Base-by-base conservation (phyloP, 2,329 filamentous ascomycete genomes). In the Microcyclosporella mali region DNA sequence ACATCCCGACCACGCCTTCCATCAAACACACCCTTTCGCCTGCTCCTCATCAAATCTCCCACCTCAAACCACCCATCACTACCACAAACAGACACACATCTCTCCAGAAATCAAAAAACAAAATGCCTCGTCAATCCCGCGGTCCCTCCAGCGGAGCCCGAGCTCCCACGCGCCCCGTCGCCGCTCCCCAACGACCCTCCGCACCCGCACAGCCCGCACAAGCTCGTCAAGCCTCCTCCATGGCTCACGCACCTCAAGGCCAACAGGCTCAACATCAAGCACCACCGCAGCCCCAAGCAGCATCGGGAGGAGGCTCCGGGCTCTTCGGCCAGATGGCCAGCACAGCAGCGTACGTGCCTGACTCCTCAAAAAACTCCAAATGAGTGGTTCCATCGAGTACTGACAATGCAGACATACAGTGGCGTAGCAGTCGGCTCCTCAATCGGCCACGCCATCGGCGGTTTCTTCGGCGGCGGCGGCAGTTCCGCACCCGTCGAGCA, bases 301-400 rank as follows among this genome's bases (percentile, higher is more conserved):
- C 56, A 15, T 31, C 36, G 17, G 69, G 72, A 41, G 75, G 83
- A 54, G 86, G 88, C 19, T 82, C 88, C 4, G 90, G 92, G 52
- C 76, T 98, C 9, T 88, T 98, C 57, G 90, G 88, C 46, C 88
- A 97, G 76, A 95, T 98, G 85, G 92, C 92, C 55, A 88, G 83
- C 64, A 98, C 92, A 45, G 92, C 92, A 67, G 92, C 92, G 90
- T 97, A 83, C 73, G 88, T 82, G 10, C 15, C 40, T n/a, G 10
- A 2, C n/a, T 12, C 18, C 14, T 7, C 33, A n/a, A 9, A 33
- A 36, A 2, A n/a, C 16, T 36, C 25, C 8, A n/a, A 37, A 29
- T 30, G 31, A 21, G 6, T 17, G 4, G 9, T 36, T 10, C 16
- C 32, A 34, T 28, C 33, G n/a, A n/a, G n/a, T n/a, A 45, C 59